These are phyloP conservation scores for Gloeophyllum trabeum DNA, from an alignment of 768 basidiomycete genomes.

Conservation along the genomic window DNA sequence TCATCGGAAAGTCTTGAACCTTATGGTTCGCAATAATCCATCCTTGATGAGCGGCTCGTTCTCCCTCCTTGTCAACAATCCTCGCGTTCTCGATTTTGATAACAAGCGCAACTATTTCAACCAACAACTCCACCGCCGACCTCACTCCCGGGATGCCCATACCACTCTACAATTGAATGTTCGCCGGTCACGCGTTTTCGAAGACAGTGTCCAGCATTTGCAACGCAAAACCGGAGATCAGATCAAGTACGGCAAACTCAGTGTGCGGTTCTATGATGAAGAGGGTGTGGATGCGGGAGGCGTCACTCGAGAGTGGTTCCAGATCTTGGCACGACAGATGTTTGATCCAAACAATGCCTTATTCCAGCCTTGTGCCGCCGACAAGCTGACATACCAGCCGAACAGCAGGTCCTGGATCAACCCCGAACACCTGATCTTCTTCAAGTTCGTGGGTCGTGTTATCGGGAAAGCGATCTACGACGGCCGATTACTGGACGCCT, in stretches of 20 bases:
- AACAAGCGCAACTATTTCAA: conserved; percentile 97
- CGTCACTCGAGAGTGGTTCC: conserved; percentile 98
- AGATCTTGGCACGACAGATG: conserved; percentile 95
- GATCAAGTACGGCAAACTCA: conserved; percentile 96
- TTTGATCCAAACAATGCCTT: conserved; percentile 98
- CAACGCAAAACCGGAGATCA: conserved; percentile 88
- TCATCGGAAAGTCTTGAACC: conserved; percentile 87
- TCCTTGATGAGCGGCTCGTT: conserved; percentile 98
- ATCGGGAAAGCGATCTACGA: conserved; percentile 98
- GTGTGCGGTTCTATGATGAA: conserved; percentile 91
- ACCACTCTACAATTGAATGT: conserved; percentile 82
- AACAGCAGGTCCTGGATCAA: conserved; percentile 92
- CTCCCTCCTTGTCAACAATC: conserved; percentile 90
- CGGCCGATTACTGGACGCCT: conserved; percentile 90
- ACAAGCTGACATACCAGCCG: conserved; percentile 91
- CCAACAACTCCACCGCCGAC: conserved; percentile 82
- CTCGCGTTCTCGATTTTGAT: conserved; percentile 95
- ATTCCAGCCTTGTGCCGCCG: conserved; percentile 96
- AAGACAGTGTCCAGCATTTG: conserved; percentile 91
- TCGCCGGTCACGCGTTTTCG: conserved; percentile 85
- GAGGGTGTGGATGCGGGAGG: conserved; percentile 99
- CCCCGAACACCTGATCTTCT: conserved; percentile 91
- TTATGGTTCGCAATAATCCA: conserved; percentile 98
- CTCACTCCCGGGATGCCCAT: conserved; percentile 70
- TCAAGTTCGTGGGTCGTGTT: conserved; percentile 96